These are phyloP conservation scores for Spatholobus suberectus DNA, from an alignment of 306 rosid genomes.

Conservation along the genomic window DNA sequence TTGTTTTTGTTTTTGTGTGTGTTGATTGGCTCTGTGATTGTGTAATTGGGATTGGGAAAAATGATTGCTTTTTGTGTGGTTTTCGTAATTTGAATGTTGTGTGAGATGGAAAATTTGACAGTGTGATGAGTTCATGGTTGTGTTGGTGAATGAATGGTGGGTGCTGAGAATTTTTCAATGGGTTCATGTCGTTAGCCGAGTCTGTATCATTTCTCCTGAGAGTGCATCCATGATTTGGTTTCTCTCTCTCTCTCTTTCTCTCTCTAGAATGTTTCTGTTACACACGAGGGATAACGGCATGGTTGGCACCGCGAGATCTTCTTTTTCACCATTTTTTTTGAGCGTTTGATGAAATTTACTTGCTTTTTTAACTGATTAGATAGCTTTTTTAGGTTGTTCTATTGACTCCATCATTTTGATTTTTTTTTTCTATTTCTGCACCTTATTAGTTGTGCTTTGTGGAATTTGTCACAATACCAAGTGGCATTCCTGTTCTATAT, in stretches of 20 bases:
- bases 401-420: not conserved
- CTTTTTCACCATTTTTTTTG: slow-evolving; percentile 27
- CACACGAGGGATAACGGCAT: slow-evolving; percentile 46
- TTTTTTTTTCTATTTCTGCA: not conserved
- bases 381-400: slow-evolving; percentile 17
- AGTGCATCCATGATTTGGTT: slow-evolving; percentile 17
- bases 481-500: slow-evolving; percentile 31
- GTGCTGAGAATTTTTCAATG: slow-evolving; percentile 29
- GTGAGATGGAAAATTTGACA: slow-evolving; percentile 1
- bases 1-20: not conserved
- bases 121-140: slow-evolving; percentile 22
- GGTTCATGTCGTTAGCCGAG: slow-evolving; percentile 30
- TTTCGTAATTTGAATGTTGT: not conserved
- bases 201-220: slow-evolving; percentile 32
- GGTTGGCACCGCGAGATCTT: slow-evolving; percentile 31
- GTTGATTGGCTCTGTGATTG: slow-evolving; percentile 17
- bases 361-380: slow-evolving; percentile 43
- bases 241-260: slow-evolving; percentile 11
- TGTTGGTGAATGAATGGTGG: slow-evolving; percentile 25
- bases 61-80: not conserved
- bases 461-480: not conserved
- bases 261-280: slow-evolving; percentile 24
- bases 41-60: slow-evolving; percentile 33
- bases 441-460: slow-evolving; percentile 28
- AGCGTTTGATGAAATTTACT: slow-evolving; percentile 34